phyloP scores from a whole-genome alignment of 768 basidiomycete genomes.

The Vararia minispora region DNA sequence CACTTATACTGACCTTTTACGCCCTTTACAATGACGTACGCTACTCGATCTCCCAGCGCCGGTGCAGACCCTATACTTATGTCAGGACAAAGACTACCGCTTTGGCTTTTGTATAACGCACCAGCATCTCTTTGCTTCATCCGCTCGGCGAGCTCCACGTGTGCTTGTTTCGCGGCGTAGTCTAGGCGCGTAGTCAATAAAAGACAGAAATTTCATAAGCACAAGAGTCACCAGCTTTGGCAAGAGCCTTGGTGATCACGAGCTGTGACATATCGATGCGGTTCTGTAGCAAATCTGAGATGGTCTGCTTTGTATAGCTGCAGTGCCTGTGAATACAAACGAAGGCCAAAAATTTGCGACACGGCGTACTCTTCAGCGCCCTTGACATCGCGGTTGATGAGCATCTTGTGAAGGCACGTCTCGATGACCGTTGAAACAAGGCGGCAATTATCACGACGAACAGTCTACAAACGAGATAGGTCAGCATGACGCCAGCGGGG shows the following conservation, averaged over 20 bases:
- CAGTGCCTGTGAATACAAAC: constrained; percentile 1
- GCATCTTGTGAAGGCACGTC: constrained; percentile 95
- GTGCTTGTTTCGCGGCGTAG: constrained; percentile 92
- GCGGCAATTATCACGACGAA: constrained; percentile 97
- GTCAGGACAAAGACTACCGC: not conserved
- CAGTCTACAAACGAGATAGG: constrained; percentile 52
- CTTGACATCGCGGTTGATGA: constrained; percentile 90
- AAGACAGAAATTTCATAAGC: not conserved
- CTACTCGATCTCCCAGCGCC: constrained; percentile 95
- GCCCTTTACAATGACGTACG: constrained; percentile 97
- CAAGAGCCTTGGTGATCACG: constrained; percentile 94
- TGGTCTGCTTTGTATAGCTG: constrained; percentile 89
- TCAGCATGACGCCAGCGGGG: not conserved
- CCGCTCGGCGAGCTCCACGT: constrained; percentile 88
- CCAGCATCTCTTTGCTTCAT: constrained; percentile 96
- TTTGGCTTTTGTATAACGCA: constrained; percentile 22
- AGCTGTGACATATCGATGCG: constrained; percentile 98
- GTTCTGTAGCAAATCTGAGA: constrained; percentile 90
- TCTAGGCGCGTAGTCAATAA: constrained; percentile 33
- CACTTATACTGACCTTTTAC: constrained; percentile 54
- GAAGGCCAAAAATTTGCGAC: not conserved
- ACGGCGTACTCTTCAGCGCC: constrained; percentile 80
- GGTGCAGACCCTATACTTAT: constrained; percentile 73
- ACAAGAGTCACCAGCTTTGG: constrained; percentile 58
- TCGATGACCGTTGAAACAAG: constrained; percentile 96